Evolutionary conservation across 805 yeast species (phyloP).

Genomic region (Myxozyma mucilagina): DNA sequence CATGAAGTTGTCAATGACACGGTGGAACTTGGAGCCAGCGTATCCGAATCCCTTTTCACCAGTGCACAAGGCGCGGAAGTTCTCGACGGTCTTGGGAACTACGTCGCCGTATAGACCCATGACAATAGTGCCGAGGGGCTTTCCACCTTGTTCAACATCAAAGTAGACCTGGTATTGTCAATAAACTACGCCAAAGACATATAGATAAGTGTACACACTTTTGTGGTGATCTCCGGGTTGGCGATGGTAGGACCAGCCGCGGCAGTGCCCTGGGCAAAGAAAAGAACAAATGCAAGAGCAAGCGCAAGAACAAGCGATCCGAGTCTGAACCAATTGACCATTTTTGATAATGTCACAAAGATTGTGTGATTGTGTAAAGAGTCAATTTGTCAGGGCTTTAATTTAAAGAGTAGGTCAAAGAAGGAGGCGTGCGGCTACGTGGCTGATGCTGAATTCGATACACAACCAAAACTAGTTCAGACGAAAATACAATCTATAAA

Average conservation of each 20-base stretch:
- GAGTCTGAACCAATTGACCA: constrained; percentile 10
- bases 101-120: constrained; percentile 85
- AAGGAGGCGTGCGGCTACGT: neutral
- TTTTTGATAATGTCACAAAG: neutral
- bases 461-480: too few relatives aligned
- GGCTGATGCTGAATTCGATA: too few relatives aligned
- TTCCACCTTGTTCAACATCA: constrained; percentile 79
- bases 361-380: neutral
- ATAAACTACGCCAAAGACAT: neutral
- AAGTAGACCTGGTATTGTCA: constrained; percentile 60
- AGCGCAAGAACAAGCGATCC: constrained; percentile 10
- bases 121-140: constrained; percentile 74
- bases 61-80: constrained; percentile 76
- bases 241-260: constrained; percentile 16
- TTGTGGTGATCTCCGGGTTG: constrained; percentile 41
- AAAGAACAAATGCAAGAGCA: constrained; percentile 19
- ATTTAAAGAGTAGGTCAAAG: neutral
- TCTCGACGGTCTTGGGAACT: constrained; percentile 86
- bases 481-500: neutral
- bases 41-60: constrained; percentile 77
- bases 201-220: constrained; percentile 3
- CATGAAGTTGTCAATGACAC: constrained; percentile 68
- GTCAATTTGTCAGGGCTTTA: neutral
- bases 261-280: constrained; percentile 19
- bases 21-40: constrained; percentile 66